Evolutionary conservation across 345 rosid species (phyloP), one percentile per base, ranked within the genome.

Genomic region (Salix dunnii): DNA sequence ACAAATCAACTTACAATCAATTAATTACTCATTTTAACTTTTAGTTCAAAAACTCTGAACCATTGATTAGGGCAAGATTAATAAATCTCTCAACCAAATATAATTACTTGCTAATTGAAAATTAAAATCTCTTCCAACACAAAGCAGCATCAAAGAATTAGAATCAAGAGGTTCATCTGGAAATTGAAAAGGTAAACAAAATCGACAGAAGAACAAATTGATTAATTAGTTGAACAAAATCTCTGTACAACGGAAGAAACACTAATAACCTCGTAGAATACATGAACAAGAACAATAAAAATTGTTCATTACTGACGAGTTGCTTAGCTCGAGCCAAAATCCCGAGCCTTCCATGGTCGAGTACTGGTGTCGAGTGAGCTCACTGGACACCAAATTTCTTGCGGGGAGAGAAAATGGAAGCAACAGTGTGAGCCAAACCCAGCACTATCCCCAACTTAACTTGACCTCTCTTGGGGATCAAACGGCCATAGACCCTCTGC

Each of bases 401-500:
- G 12, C 68, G 38, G 23, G 31, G 76, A 40, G 82, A 79, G 75
- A 87, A 86, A 6, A 89, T 75, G 14, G 89, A 84, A 73, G 89
- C 87, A 25, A 89, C 18, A 36, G 90, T 81, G 14, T 84, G 83
- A 9, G 84, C 92, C 73, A 89, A n/a, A 18, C 90, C 87, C 73
- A 85, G 36, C 63, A 89, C 74, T 16, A 87, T 85, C 11, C 76
- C 87, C 74, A 82, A 30, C 80, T 82, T 89, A 69, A 85, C 86
- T 68, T 83, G 83, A 16, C 90, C 92, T 72, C 92, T 80, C 77
- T 73, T 83, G 0, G 90, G 90, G 67, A 86, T 87, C 82, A 71
- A 70, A 33, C 88, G 89, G 14, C 84, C 43, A 2, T 62, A 67
- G 18, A 63, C 38, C 20, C 73, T 72, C 36, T 31, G 67, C 0